Conservation (phyloP, 768 basidiomycete species). For the Termitomyces sp. region DNA sequence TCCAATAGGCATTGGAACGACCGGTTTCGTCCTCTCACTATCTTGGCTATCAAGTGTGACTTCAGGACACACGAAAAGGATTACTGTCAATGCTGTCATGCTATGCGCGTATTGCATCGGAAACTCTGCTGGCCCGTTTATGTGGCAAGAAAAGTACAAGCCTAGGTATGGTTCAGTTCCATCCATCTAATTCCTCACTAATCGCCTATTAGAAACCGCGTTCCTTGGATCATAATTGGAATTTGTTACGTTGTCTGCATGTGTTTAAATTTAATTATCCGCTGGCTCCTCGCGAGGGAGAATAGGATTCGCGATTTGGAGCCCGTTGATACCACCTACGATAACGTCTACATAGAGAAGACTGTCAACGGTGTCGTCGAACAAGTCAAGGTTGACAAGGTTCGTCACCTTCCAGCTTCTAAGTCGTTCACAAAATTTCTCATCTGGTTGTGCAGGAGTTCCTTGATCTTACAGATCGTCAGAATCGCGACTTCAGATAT, state of each 20-base stretch:
- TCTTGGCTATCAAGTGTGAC: conserved; percentile 65
- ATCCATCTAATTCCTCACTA: neutral
- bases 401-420: conserved; percentile 19
- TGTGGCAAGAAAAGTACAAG: conserved; percentile 68
- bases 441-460: conserved; percentile 41
- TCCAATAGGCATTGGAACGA: conserved; percentile 14
- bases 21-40: conserved; percentile 51
- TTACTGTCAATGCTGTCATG: conserved; percentile 71
- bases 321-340: conserved; percentile 44
- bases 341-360: conserved; percentile 57
- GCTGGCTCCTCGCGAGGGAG: conserved; percentile 48
- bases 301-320: conserved; percentile 62
- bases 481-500: conserved; percentile 72
- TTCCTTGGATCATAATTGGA: conserved; percentile 77
- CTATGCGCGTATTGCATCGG: conserved; percentile 62
- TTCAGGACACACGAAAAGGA: conserved; percentile 67
- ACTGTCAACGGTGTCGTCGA: conserved; percentile 46
- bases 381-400: conserved; percentile 63
- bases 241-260: conserved; percentile 56
- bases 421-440: neutral
- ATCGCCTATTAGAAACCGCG: conserved; percentile 43
- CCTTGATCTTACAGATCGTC: conserved; percentile 66
- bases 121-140: conserved; percentile 68
- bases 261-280: conserved; percentile 39
- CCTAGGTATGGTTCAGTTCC: conserved; percentile 42